Conservation (phyloP, 345 rosid species). For the Gossypium bickii region DNA sequence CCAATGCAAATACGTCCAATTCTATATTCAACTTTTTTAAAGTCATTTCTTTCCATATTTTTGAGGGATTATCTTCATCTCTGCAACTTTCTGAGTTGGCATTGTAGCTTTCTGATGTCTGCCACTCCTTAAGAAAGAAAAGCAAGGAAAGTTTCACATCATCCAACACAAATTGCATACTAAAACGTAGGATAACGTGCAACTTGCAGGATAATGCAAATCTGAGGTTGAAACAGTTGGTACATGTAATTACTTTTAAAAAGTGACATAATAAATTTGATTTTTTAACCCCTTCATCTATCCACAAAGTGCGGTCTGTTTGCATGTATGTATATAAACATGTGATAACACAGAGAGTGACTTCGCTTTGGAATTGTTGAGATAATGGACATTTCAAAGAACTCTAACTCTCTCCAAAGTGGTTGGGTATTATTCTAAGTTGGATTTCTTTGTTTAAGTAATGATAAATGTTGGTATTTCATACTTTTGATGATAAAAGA, state of each 20-base stretch:
- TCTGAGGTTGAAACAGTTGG: neutral
- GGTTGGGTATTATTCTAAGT: neutral
- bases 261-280: neutral
- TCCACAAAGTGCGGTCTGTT: too few species aligned
- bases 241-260: neutral
- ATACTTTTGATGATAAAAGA: neutral
- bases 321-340: neutral
- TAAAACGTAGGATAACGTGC: slow-evolving; percentile 10
- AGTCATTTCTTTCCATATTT: neutral
- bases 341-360: neutral
- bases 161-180: slow-evolving; percentile 1
- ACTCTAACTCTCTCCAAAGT: neutral
- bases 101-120: slow-evolving; percentile 3
- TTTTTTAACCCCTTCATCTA: too few species aligned
- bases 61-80: neutral
- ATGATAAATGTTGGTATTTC: neutral
- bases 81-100: neutral
- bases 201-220: neutral
- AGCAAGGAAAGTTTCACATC: neutral
- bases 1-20: too few species aligned
- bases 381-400: neutral
- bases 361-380: neutral
- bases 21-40: too few species aligned
- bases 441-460: neutral
- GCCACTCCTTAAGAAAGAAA: slow-evolving; percentile 19